A percentile compares a stretch with the other conserved stretches of the same genome.
These are phyloP conservation scores for Orobanche coerulescens DNA, from an alignment of 257 asterid genomes.

Conservation along the genomic window DNA sequence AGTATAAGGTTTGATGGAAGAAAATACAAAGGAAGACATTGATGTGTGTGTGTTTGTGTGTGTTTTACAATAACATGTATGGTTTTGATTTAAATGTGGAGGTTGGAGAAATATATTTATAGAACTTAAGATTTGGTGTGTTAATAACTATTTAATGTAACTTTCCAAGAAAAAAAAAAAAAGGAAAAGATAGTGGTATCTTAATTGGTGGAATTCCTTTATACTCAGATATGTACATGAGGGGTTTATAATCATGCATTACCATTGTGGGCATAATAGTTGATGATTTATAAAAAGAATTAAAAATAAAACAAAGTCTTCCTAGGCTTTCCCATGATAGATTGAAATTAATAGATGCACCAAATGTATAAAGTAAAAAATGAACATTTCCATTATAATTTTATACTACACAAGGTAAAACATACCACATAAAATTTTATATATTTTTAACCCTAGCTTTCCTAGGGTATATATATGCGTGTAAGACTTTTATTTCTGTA, in stretches of 20 bases:
- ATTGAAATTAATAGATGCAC: too few relatives aligned
- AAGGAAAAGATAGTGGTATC: conserved; percentile 40
- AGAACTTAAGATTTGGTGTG: conserved; percentile 11
- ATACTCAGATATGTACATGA: conserved; percentile 42
- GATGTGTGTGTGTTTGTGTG: neutral
- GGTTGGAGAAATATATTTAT: conserved; percentile 27
- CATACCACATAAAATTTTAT: too few relatives aligned
- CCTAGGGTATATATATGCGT: too few relatives aligned
- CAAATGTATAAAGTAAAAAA: too few relatives aligned
- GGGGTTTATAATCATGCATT: neutral
- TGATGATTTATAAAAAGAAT: neutral
- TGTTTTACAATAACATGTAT: neutral
- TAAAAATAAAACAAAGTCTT: too few relatives aligned
- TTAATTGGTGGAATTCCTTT: conserved; percentile 40
- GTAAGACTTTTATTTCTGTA: too few relatives aligned
- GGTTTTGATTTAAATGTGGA: conserved; percentile 9
- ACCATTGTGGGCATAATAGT: conserved; percentile 24
- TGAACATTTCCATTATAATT: too few relatives aligned
- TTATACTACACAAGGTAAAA: too few relatives aligned
- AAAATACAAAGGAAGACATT: conserved; percentile 52
- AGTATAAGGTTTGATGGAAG: conserved; percentile 26
- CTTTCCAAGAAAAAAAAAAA: too few relatives aligned
- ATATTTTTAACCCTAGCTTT: too few relatives aligned
- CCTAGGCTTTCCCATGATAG: too few relatives aligned
- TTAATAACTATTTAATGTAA: neutral